phyloP scores from a whole-genome alignment of 768 basidiomycete species.

The Cystobasidium tubakii region DNA sequence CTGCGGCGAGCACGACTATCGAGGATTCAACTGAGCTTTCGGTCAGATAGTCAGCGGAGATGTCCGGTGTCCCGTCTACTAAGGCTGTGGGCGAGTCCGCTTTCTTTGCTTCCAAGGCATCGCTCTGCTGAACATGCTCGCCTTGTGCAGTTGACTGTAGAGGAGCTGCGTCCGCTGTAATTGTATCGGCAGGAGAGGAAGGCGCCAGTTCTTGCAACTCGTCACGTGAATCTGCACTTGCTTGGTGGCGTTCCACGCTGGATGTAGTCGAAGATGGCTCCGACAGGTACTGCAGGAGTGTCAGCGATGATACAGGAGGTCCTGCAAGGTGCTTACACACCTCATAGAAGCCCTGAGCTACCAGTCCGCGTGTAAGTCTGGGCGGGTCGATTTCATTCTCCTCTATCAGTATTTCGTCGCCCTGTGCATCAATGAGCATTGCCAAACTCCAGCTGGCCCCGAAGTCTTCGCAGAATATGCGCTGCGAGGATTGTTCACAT shows the following conservation, averaged over 20 bases:
- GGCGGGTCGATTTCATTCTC: neutral
- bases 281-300: neutral
- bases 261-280: neutral
- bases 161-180: no score
- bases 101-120: neutral
- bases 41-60: neutral
- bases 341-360: slow-evolving; percentile 22
- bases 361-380: neutral
- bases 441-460: slow-evolving; percentile 15
- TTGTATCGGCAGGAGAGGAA: neutral
- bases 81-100: neutral
- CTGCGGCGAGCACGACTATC: neutral
- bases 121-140: no score
- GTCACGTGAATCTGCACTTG: neutral
- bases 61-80: neutral
- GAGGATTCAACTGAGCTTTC: neutral
- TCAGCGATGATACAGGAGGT: neutral
- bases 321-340: neutral
- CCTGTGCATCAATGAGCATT: slow-evolving; percentile 26
- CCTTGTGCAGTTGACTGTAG: no score
- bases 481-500: neutral
- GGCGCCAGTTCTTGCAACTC: neutral
- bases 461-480: slow-evolving; percentile 30
- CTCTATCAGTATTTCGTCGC: neutral
- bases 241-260: neutral